Evolutionary conservation across 306 rosid genomes (phyloP), one percentile per base, ranked within the genome.

Genomic region (Vigna mungo): DNA sequence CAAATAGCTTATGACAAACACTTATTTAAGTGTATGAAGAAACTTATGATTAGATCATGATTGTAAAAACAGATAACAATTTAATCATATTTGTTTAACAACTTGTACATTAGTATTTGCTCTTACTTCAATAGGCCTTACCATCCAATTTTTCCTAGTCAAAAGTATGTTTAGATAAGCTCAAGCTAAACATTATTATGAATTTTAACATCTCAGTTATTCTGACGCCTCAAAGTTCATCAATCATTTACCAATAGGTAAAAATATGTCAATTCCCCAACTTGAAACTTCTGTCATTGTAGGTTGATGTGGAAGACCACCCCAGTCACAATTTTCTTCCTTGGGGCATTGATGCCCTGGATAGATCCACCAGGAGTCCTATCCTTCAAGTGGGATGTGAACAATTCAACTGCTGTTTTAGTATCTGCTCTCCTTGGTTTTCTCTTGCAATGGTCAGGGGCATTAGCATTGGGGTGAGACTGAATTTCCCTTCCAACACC

Each of bases 401-500:
- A 81, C 73, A 95, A 83, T 73, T 17, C 86, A 59, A 53, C 86
- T 30, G 91, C 97, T 0, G 55, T 95, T 85, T 67, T 95, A 13
- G 63, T 85, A 62, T 95, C 98, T 2, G 97, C 98, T 70, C 78
- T 88, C 11, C 97, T 92, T 65, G 99, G 99, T 58, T 95, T 95
- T 81, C 96, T 95, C 83, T 85, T 95, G 60, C 97, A 95, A 48
- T 95, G 99, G 97, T 95, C 99, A 46, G 99, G 99, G 58, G 99
- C 99, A 41, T 84, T 92, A 83, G 96, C 97, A 53, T 92, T 95
- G 8, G 97, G 99, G 99, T 92, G 74, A 92, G 97, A 75, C 83
- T 66, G 43, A 20, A 17, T 70, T 49, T 55, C 52, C 39, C 27
- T 76, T 43, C 17, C 72, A 46, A 44, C 16, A 62, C 7, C 48